A percentile compares a stretch with the other conserved stretches of the same genome.
Conservation (phyloP, 1,139 yeast species). For the Yamadazyma siamensis region DNA sequence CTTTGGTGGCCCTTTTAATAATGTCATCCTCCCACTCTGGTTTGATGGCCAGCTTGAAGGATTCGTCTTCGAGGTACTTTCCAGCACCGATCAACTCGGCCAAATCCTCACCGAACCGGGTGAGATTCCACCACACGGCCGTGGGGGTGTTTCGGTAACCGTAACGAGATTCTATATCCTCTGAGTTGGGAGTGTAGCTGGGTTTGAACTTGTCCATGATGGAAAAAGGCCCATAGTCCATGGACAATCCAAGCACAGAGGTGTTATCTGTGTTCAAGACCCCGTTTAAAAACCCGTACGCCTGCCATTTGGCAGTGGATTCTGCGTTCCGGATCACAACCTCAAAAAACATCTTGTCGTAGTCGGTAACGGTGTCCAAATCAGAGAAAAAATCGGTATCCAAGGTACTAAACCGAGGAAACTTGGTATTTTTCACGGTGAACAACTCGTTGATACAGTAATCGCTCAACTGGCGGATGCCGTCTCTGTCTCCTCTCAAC, state of each 20-base stretch:
- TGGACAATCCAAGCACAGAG: constrained; percentile 76
- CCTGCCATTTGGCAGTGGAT: constrained; percentile 83
- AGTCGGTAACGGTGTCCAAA: constrained; percentile 45
- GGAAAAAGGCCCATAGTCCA: constrained; percentile 95
- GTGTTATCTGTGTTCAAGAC: constrained; percentile 94
- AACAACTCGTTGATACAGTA: constrained; percentile 70
- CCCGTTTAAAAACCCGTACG: constrained; percentile 90
- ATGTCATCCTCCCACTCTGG: constrained; percentile 48
- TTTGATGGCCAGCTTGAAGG: constrained; percentile 32
- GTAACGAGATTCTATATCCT: constrained; percentile 70
- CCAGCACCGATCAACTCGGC: constrained; percentile 81
- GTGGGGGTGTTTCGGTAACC: constrained; percentile 80
- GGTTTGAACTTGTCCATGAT: constrained; percentile 85
- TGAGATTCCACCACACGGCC: constrained; percentile 91
- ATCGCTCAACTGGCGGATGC: constrained; percentile 61
- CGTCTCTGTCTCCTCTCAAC: constrained; percentile 66
- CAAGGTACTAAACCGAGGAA: constrained; percentile 30
- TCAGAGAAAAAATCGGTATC: constrained; percentile 15
- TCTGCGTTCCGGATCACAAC: constrained; percentile 69
- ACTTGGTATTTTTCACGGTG: constrained; percentile 27
- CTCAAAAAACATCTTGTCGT: constrained; percentile 70
- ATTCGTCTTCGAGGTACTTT: constrained; percentile 41
- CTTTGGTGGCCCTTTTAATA: constrained; percentile 57
- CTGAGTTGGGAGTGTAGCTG: constrained; percentile 83
- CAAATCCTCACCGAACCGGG: constrained; percentile 78